Evolutionary conservation across 371 early-diverging fungal genomes (phyloP).

Genomic region (Vittaforma corneae): DNA sequence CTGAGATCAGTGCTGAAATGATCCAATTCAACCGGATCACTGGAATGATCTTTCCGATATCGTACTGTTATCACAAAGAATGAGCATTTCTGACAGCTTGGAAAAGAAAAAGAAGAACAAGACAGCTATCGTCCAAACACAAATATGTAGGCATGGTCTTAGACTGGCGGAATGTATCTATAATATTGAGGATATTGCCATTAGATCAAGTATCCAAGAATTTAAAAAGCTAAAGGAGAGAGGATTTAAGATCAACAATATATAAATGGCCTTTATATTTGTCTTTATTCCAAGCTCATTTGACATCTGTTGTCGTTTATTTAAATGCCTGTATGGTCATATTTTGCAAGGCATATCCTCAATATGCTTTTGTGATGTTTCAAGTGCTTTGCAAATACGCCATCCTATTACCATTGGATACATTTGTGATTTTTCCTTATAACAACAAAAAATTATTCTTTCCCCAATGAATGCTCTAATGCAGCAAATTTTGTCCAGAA

Average conservation of each 20-base stretch:
- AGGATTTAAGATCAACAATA: conserved; percentile 2
- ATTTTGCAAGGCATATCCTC: too few relatives aligned
- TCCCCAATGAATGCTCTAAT: too few relatives aligned
- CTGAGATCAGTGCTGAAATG: neutral
- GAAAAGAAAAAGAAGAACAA: neutral
- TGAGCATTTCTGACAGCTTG: neutral
- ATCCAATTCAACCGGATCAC: neutral
- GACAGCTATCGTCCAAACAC: neutral
- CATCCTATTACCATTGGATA: too few relatives aligned
- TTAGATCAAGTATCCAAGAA: neutral
- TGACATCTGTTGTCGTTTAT: too few relatives aligned
- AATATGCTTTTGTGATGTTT: too few relatives aligned
- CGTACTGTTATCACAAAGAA: neutral
- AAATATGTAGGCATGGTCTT: neutral
- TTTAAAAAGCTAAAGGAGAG: neutral
- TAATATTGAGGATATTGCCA: neutral
- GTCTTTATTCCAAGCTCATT: too few relatives aligned
- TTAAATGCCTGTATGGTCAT: too few relatives aligned
- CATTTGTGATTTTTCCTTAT: too few relatives aligned
- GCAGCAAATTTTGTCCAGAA: too few relatives aligned
- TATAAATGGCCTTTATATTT: too few relatives aligned
- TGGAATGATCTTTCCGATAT: conserved; percentile 2
- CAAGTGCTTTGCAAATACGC: too few relatives aligned
- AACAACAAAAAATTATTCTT: too few relatives aligned
- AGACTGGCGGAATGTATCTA: neutral